Conservation (phyloP, 1,284 basidiomycete species). For the Puccinia triticina region DNA sequence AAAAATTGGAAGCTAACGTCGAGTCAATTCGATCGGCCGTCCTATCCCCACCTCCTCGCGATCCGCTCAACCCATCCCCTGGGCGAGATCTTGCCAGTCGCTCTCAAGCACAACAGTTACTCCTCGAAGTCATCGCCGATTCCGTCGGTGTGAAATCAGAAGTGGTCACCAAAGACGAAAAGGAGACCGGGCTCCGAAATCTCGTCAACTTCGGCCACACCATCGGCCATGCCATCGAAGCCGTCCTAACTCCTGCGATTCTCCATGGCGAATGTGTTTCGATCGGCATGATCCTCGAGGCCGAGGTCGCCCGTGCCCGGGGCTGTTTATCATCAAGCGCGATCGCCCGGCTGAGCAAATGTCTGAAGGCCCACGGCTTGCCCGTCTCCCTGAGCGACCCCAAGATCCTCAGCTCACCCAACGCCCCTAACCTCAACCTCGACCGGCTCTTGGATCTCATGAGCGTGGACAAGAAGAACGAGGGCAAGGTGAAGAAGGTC, state of each 20-base stretch:
- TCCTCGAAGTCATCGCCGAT: conserved; percentile 77
- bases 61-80: conserved; percentile 60
- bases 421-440: conserved; percentile 70
- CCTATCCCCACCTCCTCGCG: conserved; percentile 67
- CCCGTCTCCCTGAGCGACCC: conserved; percentile 78
- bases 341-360: conserved; percentile 80
- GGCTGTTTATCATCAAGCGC: conserved; percentile 84
- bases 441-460: conserved; percentile 85
- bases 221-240: conserved; percentile 94
- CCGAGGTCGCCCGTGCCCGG: conserved; percentile 82
- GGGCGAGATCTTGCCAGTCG: conserved; percentile 67
- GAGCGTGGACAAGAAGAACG: conserved; percentile 97
- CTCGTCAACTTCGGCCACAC: conserved; percentile 97
- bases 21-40: conserved; percentile 82
- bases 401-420: conserved; percentile 66
- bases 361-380: conserved; percentile 81
- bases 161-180: conserved; percentile 92
- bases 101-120: conserved; percentile 65
- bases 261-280: conserved; percentile 92
- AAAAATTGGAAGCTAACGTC: conserved; percentile 78
- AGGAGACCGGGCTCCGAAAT: conserved; percentile 90
- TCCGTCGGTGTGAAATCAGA: conserved; percentile 90
- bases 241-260: conserved; percentile 83
- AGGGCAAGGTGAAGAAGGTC: conserved; percentile 82
- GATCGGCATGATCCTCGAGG: conserved; percentile 91